phyloP scores from a whole-genome alignment of 2,329 filamentous ascomycete genomes.

The Chalara sp. region DNA sequence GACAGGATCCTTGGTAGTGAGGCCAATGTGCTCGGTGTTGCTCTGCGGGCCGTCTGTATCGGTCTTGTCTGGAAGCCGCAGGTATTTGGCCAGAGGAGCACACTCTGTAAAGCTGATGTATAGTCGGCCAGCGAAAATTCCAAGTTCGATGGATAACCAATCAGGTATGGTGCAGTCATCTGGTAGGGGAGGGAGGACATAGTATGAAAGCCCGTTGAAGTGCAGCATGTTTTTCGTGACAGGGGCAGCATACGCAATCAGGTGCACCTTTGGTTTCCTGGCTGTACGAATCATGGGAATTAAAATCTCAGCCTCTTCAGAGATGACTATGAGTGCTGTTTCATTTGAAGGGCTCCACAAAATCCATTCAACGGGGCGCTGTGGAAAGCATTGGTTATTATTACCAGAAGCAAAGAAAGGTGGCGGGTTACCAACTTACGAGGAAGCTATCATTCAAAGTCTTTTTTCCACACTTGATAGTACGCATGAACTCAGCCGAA shows the following conservation, averaged over 20 bases:
- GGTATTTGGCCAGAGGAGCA: too few species aligned
- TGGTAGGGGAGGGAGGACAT: not conserved
- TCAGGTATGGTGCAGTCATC: not conserved
- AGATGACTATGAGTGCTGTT: constrained; percentile 49
- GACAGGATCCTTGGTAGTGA: constrained; percentile 30
- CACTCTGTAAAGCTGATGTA: not conserved
- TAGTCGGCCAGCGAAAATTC: not conserved
- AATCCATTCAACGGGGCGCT: constrained; percentile 52
- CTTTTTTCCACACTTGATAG: constrained; percentile 29
- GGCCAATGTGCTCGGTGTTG: too few species aligned
- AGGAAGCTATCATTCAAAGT: constrained; percentile 36
- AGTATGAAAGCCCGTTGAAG: constrained; percentile 43
- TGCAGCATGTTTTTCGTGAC: constrained; percentile 52
- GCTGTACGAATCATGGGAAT: constrained; percentile 35
- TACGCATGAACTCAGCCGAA: constrained; percentile 41
- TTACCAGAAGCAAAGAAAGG: not conserved
- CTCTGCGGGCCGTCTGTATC: too few species aligned
- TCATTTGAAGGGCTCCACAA: constrained; percentile 43
- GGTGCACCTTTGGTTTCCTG: constrained; percentile 27
- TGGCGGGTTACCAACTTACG: constrained; percentile 17
- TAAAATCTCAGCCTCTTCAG: constrained; percentile 54
- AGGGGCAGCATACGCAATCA: constrained; percentile 53
- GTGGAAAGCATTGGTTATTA: not conserved
- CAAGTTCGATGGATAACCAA: not conserved
- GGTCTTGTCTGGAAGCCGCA: too few species aligned